Evolutionary conservation across 2,329 filamentous ascomycete species (phyloP).

Genomic region (Alternaria atra): DNA sequence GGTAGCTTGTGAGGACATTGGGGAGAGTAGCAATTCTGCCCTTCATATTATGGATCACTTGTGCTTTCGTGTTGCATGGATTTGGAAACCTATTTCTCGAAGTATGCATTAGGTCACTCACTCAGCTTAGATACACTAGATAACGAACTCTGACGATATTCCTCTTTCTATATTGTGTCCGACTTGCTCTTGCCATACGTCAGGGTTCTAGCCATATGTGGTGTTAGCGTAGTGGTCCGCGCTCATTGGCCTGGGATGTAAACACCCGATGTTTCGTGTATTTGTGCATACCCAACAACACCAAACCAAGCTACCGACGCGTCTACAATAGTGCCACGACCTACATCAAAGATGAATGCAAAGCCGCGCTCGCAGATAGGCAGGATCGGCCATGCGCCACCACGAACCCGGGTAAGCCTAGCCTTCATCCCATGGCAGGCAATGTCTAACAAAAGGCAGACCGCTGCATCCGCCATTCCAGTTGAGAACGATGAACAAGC

Average conservation of each 20-base stretch:
- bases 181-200: slow-evolving; percentile 4
- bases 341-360: slow-evolving; percentile 28
- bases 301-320: slow-evolving; percentile 3
- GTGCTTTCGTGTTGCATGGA: slow-evolving; percentile 36
- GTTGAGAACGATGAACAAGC: neutral
- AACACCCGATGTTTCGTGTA: slow-evolving; percentile 17
- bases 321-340: slow-evolving; percentile 30
- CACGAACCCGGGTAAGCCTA: slow-evolving; percentile 13
- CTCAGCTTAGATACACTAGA: slow-evolving; percentile 36
- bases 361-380: slow-evolving; percentile 27
- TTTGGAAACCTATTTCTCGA: slow-evolving; percentile 27
- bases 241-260: slow-evolving; percentile 7
- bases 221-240: slow-evolving; percentile 8
- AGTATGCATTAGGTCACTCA: slow-evolving; percentile 35
- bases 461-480: neutral
- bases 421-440: neutral
- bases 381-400: slow-evolving; percentile 21
- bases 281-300: slow-evolving; percentile 8
- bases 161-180: slow-evolving; percentile 1
- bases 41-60: slow-evolving; percentile 16
- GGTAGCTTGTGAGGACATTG: slow-evolving; percentile 64
- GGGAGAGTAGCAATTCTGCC: neutral
- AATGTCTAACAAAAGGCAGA: slow-evolving; percentile 16
- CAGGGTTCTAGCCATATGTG: slow-evolving; percentile 7
- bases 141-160: slow-evolving; percentile 18